These are phyloP conservation scores for Thalia dealbata DNA, from an alignment of 176 grass and related monocot genomes.

Conservation along the genomic window DNA sequence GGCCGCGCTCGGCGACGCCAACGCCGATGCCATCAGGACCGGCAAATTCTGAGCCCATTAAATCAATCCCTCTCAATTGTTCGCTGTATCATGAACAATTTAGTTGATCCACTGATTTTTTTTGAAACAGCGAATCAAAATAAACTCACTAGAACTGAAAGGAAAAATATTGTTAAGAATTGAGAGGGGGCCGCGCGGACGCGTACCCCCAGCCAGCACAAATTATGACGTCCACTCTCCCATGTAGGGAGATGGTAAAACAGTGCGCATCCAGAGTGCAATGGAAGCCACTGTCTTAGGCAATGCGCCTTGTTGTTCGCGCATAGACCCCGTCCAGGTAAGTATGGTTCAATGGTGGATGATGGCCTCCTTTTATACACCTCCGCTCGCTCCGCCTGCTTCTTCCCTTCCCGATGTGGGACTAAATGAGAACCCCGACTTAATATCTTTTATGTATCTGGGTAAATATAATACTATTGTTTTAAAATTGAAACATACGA, in stretches of 20 bases:
- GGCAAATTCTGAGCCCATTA: not conserved
- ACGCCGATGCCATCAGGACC: conserved; percentile 11
- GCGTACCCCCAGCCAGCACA: conserved; percentile 5
- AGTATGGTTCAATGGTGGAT: not conserved
- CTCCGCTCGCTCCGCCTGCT: too few relatives aligned
- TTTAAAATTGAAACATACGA: too few relatives aligned
- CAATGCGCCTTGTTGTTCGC: not conserved
- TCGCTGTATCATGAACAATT: too few relatives aligned
- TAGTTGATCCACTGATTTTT: too few relatives aligned
- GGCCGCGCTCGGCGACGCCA: conserved; percentile 24
- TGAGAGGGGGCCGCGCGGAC: conserved; percentile 13
- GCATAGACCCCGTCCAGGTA: conserved; percentile 11
- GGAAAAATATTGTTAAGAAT: not conserved
- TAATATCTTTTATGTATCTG: too few relatives aligned
- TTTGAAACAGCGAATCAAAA: too few relatives aligned
- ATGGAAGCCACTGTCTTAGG: conserved; percentile 1
- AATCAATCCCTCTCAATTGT: too few relatives aligned
- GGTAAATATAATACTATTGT: too few relatives aligned
- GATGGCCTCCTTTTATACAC: not conserved
- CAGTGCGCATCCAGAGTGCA: conserved; percentile 4
- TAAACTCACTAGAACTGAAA: too few relatives aligned
- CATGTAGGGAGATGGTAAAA: conserved; percentile 1
- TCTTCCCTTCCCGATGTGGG: not conserved
- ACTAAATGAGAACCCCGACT: not conserved
- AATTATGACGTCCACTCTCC: conserved; percentile 10